A percentile compares a stretch with the other conserved stretches of the same genome.
Evolutionary conservation across 2,329 filamentous ascomycete genomes (phyloP).

Genomic region (Remersonia thermophila): DNA sequence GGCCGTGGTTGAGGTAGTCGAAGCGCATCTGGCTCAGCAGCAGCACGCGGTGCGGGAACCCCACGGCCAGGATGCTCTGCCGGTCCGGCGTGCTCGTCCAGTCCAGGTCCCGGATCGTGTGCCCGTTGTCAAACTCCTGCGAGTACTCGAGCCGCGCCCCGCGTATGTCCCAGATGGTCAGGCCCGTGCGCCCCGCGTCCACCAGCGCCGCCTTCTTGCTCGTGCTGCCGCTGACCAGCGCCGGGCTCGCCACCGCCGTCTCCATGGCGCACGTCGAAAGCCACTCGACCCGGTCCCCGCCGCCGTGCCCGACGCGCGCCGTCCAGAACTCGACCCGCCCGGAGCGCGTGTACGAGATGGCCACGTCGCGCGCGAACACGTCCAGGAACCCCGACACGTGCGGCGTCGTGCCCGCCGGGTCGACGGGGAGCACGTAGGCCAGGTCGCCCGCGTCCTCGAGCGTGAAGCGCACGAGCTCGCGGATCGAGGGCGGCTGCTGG

Average conservation of each 20-base stretch:
- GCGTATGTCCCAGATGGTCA: conserved; percentile 86
- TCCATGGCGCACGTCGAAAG: conserved; percentile 70
- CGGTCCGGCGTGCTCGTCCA: conserved; percentile 88
- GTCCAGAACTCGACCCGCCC: conserved; percentile 79
- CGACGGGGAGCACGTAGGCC: conserved; percentile 64
- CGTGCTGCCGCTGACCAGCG: conserved; percentile 72
- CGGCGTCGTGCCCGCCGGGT: conserved; percentile 65
- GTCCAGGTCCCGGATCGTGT: conserved; percentile 74
- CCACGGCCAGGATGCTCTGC: conserved; percentile 83
- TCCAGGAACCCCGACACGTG: conserved; percentile 70
- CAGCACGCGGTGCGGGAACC: conserved; percentile 74
- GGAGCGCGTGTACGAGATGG: conserved; percentile 66
- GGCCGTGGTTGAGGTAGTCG: conserved; percentile 76
- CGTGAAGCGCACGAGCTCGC: conserved; percentile 59
- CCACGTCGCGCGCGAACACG: conserved; percentile 73
- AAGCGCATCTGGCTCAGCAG: conserved; percentile 80
- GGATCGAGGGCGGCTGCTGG: conserved; percentile 32
- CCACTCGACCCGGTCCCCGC: conserved; percentile 59
- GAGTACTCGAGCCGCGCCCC: conserved; percentile 72
- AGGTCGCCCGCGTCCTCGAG: conserved; percentile 48
- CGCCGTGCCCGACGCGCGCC: conserved; percentile 52
- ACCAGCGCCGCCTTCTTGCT: conserved; percentile 80
- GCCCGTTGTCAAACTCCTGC: conserved; percentile 58
- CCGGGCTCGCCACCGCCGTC: conserved; percentile 59
- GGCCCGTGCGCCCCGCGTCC: conserved; percentile 55